These are phyloP conservation scores for Noccaea caerulescens DNA, from an alignment of 345 rosid genomes.

Conservation along the genomic window DNA sequence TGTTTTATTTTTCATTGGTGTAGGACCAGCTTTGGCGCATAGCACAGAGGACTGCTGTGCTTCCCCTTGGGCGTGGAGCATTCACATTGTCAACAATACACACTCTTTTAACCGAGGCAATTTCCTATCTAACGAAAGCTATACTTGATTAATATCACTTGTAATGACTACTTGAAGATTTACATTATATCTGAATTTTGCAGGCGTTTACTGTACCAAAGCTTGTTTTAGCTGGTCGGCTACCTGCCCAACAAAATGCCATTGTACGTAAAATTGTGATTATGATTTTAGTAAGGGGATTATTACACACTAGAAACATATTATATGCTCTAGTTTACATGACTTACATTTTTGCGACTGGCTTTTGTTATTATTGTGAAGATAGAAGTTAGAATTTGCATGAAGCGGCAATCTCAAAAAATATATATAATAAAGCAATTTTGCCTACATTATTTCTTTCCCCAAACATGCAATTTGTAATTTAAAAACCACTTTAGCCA, in stretches of 20 bases:
- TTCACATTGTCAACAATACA: slow-evolving; percentile 91
- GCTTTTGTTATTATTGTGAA: slow-evolving; percentile 17
- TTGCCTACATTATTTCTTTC: slow-evolving; percentile 26
- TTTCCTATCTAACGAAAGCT: slow-evolving; percentile 20
- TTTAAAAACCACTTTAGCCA: slow-evolving; percentile 14
- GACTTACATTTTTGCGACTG: not conserved
- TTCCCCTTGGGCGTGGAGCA: slow-evolving; percentile 97
- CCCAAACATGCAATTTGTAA: slow-evolving; percentile 20
- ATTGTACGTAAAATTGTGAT: slow-evolving; percentile 66
- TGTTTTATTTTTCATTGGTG: slow-evolving; percentile 32
- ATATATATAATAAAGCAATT: slow-evolving; percentile 10
- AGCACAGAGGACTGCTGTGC: slow-evolving; percentile 96
- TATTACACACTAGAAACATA: slow-evolving; percentile 18
- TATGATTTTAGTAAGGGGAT: slow-evolving; percentile 19
- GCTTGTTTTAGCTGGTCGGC: slow-evolving; percentile 97
- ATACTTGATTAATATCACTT: slow-evolving; percentile 12
- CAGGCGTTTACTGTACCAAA: slow-evolving; percentile 95
- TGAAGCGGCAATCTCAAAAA: slow-evolving; percentile 3
- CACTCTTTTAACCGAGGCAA: slow-evolving; percentile 91
- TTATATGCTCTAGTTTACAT: slow-evolving; percentile 11
- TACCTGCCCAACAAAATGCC: slow-evolving; percentile 99
- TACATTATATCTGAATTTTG: slow-evolving; percentile 40
- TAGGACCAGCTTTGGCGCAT: slow-evolving; percentile 97
- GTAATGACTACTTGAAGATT: slow-evolving; percentile 35
- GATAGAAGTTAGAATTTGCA: slow-evolving; percentile 23